Evolutionary conservation across 768 basidiomycete genomes (phyloP).

Genomic region (Kondoa subrosea): DNA sequence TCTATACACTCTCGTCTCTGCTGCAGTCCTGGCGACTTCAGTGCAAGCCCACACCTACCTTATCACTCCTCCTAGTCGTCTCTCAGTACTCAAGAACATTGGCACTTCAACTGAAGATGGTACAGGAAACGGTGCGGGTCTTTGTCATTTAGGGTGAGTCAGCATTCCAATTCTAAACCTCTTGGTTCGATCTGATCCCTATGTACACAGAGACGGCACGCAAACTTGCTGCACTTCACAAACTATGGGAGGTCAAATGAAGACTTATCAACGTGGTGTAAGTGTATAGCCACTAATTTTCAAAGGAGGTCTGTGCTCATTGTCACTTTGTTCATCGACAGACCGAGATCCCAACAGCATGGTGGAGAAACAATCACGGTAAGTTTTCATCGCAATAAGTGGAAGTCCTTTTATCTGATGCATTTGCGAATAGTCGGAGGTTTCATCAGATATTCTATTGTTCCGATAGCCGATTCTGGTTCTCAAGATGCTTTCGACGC

Average conservation of each 20-base stretch:
- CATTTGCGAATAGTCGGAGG: neutral
- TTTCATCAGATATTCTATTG: neutral
- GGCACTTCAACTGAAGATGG: neutral
- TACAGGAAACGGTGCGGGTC: neutral
- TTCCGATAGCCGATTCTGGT: neutral
- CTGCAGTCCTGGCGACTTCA: neutral
- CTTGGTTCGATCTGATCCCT: neutral
- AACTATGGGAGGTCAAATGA: neutral
- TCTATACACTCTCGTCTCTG: neutral
- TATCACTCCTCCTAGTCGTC: neutral
- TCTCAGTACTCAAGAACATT: neutral
- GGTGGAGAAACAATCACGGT: neutral
- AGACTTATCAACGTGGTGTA: slow-evolving; percentile 2
- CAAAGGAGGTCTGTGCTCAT: neutral
- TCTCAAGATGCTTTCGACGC: slow-evolving; percentile 3
- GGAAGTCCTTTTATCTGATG: neutral
- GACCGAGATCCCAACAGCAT: neutral
- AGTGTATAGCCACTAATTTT: neutral
- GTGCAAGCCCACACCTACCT: neutral
- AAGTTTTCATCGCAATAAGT: neutral
- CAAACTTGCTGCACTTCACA: slow-evolving; percentile 3
- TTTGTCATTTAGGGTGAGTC: neutral
- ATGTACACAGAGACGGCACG: neutral
- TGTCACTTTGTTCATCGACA: neutral
- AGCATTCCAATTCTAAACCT: neutral